phyloP scores from a whole-genome alignment of 2,329 filamentous ascomycete species.

The Claviceps sorghi region DNA sequence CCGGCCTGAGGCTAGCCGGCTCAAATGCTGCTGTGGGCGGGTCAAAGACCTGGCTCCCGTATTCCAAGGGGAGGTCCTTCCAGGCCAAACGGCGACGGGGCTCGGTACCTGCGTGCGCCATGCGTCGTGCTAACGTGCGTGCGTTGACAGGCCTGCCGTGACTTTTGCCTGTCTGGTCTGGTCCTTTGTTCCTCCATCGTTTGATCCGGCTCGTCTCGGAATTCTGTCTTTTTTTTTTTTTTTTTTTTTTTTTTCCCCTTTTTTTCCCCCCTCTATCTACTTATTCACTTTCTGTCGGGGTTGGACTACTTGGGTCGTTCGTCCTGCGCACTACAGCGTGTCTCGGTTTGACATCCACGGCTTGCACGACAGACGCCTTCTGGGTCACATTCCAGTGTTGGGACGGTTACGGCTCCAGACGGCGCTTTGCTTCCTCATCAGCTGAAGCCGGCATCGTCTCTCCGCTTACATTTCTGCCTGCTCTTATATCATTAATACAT shows the following conservation, averaged over 20 bases:
- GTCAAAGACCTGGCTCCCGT: not conserved
- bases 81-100: not conserved
- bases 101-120: conserved; percentile 4
- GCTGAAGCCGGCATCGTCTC: not conserved
- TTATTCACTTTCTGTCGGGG: not conserved
- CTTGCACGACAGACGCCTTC: not conserved
- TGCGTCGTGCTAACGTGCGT: not conserved
- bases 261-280: no score
- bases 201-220: not conserved
- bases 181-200: not conserved
- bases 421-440: not conserved
- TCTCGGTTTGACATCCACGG: not conserved
- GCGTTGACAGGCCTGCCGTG: not conserved
- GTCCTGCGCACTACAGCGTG: not conserved
- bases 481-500: not conserved
- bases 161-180: not conserved
- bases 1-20: not conserved
- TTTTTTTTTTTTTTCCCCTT: not conserved
- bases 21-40: not conserved
- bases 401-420: not conserved
- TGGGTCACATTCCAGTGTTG: conserved; percentile 1
- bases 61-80: not conserved
- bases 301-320: not conserved
- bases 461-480: not conserved
- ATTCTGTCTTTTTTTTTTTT: not conserved